phyloP scores from a whole-genome alignment of 1,284 basidiomycete species.

The Ganoderma leucocontextum region DNA sequence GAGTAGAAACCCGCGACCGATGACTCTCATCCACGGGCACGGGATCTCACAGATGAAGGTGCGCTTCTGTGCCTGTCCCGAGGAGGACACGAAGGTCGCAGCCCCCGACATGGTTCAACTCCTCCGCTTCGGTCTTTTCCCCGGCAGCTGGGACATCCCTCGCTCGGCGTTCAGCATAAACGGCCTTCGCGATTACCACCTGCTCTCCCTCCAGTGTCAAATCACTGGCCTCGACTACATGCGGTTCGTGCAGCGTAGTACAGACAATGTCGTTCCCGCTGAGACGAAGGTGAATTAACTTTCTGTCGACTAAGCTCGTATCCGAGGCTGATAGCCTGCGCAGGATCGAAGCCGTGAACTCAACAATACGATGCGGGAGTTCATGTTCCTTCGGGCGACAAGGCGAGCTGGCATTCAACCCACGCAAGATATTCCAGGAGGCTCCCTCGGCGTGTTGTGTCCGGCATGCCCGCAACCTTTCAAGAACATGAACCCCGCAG shows the following conservation, averaged over 20 bases:
- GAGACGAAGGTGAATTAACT: background rate
- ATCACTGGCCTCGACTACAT: background rate
- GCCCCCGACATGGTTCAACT: background rate
- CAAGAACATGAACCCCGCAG: conserved; percentile 33
- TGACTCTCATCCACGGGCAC: background rate
- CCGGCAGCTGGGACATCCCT: background rate
- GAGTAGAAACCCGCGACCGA: background rate
- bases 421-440: background rate
- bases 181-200: background rate
- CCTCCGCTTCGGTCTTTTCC: background rate
- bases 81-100: background rate
- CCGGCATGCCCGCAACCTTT: conserved; percentile 34
- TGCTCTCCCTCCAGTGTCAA: background rate
- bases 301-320: too few species aligned
- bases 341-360: conserved; percentile 34
- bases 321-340: too few species aligned
- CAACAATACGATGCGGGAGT: conserved; percentile 27
- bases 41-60: background rate
- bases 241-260: background rate
- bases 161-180: background rate
- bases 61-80: background rate
- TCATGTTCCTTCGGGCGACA: conserved; percentile 18
- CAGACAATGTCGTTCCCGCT: background rate
- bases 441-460: conserved; percentile 18
- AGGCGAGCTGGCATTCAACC: conserved; percentile 6